Conservation (phyloP, 2,329 filamentous ascomycete genomes). For the Zalaria sp. region DNA sequence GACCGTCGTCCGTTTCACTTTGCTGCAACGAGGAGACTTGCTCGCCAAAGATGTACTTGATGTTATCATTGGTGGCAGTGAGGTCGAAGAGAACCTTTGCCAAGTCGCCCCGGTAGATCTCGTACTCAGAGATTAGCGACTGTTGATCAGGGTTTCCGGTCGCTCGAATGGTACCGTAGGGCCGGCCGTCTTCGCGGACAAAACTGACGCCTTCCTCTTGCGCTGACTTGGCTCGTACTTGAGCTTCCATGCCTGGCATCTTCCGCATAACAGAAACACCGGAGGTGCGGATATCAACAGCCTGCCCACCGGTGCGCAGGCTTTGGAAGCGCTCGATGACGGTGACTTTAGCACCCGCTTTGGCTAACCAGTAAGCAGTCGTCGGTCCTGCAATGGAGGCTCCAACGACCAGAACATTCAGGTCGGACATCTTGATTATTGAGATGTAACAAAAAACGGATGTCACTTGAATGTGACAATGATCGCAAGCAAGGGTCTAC, state of each 20-base stretch:
- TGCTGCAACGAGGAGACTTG: constrained; percentile 23
- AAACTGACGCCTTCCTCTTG: constrained; percentile 17
- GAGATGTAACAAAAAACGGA: no score
- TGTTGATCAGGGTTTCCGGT: constrained; percentile 20
- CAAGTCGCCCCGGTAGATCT: constrained; percentile 23
- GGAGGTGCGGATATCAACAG: constrained; percentile 20
- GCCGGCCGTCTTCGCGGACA: constrained; percentile 12
- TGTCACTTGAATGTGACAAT: no score
- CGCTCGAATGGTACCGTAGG: constrained; percentile 16
- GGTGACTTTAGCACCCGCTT: constrained; percentile 17
- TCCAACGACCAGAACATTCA: constrained; percentile 21
- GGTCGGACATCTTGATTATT: constrained; percentile 9
- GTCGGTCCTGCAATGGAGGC: constrained; percentile 22
- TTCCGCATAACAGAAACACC: constrained; percentile 22
- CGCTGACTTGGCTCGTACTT: constrained; percentile 12
- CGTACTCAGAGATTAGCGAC: constrained; percentile 21
- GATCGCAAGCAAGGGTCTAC: no score
- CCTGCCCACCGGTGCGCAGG: constrained; percentile 18
- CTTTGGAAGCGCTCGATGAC: constrained; percentile 21
- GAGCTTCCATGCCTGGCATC: constrained; percentile 18
- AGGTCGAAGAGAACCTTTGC: constrained; percentile 18
- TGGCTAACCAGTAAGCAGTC: constrained; percentile 20
- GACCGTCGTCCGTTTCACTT: constrained; percentile 14
- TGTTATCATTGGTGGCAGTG: constrained; percentile 21
- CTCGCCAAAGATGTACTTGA: constrained; percentile 26